A percentile compares a stretch with the other conserved stretches of the same genome.
These are phyloP conservation scores for Aristolochia fimbriata DNA, from an alignment of 164 flowering plant species.

Conservation along the genomic window DNA sequence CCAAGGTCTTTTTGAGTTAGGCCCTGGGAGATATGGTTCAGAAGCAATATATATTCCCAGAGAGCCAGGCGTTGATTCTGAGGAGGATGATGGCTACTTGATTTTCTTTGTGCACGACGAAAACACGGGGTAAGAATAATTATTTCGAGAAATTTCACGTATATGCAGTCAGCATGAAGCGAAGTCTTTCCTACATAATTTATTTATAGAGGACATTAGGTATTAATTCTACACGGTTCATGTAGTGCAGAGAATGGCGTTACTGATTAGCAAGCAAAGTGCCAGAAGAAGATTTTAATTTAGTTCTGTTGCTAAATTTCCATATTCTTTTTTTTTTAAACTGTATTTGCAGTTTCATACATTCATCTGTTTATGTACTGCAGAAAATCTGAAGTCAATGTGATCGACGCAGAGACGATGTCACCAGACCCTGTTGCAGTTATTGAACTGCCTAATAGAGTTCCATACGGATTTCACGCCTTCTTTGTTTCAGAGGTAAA, in stretches of 20 bases:
- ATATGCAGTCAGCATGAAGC: too few species aligned
- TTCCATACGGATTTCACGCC: conserved; percentile 95
- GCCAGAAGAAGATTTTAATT: too few species aligned
- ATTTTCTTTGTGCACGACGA: conserved; percentile 86
- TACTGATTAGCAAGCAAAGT: too few species aligned
- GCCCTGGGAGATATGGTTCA: conserved; percentile 81
- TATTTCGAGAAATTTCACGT: too few species aligned
- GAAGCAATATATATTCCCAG: conserved; percentile 91
- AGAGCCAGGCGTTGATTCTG: conserved; percentile 51
- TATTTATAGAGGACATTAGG: too few species aligned
- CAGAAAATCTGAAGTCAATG: conserved; percentile 82
- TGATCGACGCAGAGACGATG: conserved; percentile 93
- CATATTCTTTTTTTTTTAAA: too few species aligned
- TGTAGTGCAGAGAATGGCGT: too few species aligned
- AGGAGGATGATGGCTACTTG: conserved; percentile 97
- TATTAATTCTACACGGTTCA: too few species aligned
- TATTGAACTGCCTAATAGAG: conserved; percentile 77
- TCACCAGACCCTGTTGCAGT: conserved; percentile 91
- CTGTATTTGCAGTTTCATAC: too few species aligned
- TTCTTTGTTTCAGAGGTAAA: conserved; percentile 86
- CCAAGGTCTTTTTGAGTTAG: conserved; percentile 70
- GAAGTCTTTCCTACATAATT: too few species aligned
- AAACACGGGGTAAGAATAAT: conserved; percentile 52
- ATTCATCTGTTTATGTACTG: conserved; percentile 10
- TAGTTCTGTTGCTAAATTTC: too few species aligned